Percentiles rank a stretch among this genome's conserved stretches.
These are phyloP conservation scores for Jaltomata sinuosa DNA, from an alignment of 257 asterid species.

Conservation along the genomic window DNA sequence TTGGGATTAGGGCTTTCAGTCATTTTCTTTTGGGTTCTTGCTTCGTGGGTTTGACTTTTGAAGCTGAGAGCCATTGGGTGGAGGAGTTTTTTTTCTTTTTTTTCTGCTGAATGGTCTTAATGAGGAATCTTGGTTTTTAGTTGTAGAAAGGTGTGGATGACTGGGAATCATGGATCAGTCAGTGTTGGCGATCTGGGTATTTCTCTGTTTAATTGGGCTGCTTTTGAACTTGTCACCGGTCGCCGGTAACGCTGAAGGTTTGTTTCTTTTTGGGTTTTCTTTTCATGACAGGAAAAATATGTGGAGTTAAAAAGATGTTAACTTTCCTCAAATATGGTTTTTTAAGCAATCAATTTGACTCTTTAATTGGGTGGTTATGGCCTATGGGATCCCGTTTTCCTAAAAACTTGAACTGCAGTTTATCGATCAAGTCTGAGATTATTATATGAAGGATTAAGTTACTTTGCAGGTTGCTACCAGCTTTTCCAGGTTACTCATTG, in stretches of 20 bases:
- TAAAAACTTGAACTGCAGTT: background rate
- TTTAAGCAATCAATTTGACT: background rate
- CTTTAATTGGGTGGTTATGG: background rate
- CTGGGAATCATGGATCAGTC: background rate
- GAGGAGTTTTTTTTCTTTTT: background rate
- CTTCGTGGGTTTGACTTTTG: background rate
- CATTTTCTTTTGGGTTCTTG: background rate
- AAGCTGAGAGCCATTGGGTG: background rate
- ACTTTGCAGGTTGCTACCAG: background rate
- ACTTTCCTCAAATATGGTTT: background rate
- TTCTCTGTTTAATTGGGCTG: background rate
- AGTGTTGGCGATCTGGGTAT: background rate
- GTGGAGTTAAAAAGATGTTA: background rate
- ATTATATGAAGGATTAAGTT: background rate
- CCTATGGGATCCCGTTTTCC: background rate
- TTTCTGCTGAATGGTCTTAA: background rate
- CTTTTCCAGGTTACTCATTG: background rate
- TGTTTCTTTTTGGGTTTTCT: background rate
- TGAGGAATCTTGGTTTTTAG: background rate
- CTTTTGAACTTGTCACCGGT: background rate
- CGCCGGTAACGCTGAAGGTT: slow-evolving; percentile 6
- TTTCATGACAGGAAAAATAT: background rate
- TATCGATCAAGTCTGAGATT: background rate
- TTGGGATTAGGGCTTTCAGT: background rate
- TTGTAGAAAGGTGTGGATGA: background rate